These are phyloP conservation scores for Aspergillus homomorphus DNA, from an alignment of 495 filamentous ascomycete genomes.

Conservation along the genomic window DNA sequence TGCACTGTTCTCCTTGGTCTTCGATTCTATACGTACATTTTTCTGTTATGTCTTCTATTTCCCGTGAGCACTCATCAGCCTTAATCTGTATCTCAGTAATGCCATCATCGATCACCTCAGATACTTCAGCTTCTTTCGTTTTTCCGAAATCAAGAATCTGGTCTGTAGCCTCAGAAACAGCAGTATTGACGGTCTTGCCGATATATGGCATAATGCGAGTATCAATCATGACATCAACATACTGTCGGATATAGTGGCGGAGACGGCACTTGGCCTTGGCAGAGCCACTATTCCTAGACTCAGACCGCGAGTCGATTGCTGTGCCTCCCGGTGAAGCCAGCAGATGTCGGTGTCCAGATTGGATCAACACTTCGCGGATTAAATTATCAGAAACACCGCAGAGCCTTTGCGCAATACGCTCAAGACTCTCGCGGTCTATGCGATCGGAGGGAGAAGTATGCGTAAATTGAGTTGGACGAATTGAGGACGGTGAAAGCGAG, in stretches of 20 bases:
- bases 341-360: slow-evolving; percentile 17
- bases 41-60: slow-evolving; percentile 11
- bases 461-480: slow-evolving; percentile 19
- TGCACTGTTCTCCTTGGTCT: slow-evolving; percentile 16
- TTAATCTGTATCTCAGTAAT: slow-evolving; percentile 15
- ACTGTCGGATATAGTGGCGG: too few relatives aligned
- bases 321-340: slow-evolving; percentile 17
- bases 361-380: slow-evolving; percentile 17
- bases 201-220: slow-evolving; percentile 17
- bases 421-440: slow-evolving; percentile 16
- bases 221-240: slow-evolving; percentile 10
- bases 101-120: slow-evolving; percentile 18
- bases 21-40: slow-evolving; percentile 13
- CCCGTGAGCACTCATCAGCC: slow-evolving; percentile 16
- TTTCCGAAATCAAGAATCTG: slow-evolving; percentile 15
- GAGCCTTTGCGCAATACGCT: slow-evolving; percentile 15
- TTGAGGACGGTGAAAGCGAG: slow-evolving; percentile 17
- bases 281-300: slow-evolving; percentile 11
- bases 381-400: slow-evolving; percentile 15
- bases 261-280: too few relatives aligned
- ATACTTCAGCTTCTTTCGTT: slow-evolving; percentile 19
- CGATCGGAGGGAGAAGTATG: slow-evolving; percentile 12
- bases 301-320: slow-evolving; percentile 10
- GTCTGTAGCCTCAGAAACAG: slow-evolving; percentile 15
- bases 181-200: slow-evolving; percentile 14